Evolutionary conservation across 1,284 basidiomycete species (phyloP).

Genomic region (Cutaneotrichosporon sp.): DNA sequence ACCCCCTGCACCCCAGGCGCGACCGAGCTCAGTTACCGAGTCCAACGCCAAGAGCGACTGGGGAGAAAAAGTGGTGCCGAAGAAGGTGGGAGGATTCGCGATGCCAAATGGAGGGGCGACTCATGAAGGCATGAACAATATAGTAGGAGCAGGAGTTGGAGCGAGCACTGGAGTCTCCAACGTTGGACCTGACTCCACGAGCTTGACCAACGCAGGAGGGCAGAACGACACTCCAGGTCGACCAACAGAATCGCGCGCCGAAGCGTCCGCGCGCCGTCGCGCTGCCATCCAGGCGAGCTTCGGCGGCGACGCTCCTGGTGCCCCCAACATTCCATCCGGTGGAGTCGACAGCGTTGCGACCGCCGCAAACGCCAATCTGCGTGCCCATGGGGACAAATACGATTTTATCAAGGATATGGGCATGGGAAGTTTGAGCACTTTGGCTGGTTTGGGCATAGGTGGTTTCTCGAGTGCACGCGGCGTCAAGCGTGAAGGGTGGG

Average conservation of each 20-base stretch:
- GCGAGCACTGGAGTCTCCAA: too few species aligned
- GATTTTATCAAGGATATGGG: too few species aligned
- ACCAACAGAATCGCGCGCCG: background rate
- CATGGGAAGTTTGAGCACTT: too few species aligned
- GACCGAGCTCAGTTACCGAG: background rate
- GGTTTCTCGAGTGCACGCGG: slow-evolving; percentile 38
- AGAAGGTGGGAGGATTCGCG: slow-evolving; percentile 7
- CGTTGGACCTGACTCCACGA: too few species aligned
- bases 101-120: slow-evolving; percentile 8
- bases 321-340: slow-evolving; percentile 31
- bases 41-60: background rate
- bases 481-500: slow-evolving; percentile 32
- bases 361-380: slow-evolving; percentile 20
- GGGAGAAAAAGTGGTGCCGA: background rate
- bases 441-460: slow-evolving; percentile 1
- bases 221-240: background rate
- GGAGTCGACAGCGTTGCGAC: slow-evolving; percentile 29
- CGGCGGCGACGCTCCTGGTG: background rate
- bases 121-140: too few species aligned
- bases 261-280: background rate
- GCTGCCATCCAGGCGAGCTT: slow-evolving; percentile 1
- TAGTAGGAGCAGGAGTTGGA: too few species aligned
- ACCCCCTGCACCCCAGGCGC: background rate
- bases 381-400: background rate
- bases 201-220: background rate